Evolutionary conservation across 305 asterid species (phyloP), one percentile per base, ranked within the genome.

Genomic region (Ajuga reptans): DNA sequence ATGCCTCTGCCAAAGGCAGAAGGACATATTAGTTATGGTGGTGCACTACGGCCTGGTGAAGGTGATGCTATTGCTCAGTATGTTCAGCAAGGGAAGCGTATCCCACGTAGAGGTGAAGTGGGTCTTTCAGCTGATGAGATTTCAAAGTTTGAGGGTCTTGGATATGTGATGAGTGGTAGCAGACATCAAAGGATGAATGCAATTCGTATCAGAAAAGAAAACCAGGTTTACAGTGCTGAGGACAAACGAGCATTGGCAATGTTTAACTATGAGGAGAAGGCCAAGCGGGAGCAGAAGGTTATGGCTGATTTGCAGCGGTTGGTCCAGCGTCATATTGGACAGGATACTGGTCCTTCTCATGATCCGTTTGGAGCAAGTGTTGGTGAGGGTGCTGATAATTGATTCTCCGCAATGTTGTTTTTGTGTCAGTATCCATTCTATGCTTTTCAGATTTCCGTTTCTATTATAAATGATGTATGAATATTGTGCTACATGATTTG

Each of bases 171-270:
- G 99, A 93, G 99, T 72, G 99, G 99, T 68, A 93, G 99, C 74
- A 90, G 99, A 71, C 99, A 93, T 83, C 99, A 93, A 74, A 86
- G 99, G 78, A 93, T 93, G 99, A 93, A 93, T 83, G 99, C 99
- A 17, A 90, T 93, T 65, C 99, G 99, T 89, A 93, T 93, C 60
- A 83, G 99, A 54, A 93, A 93, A 75, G 99, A 93, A 82, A 93
- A 93, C 85, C 99, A 90, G 84, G 97, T 93, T 55, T 90, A 90
- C 73, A 93, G 99, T 58, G 99, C 99, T 33, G 99, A 90, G 80
- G 99, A 93, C 74, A 93, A 93, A 78, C 84, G 97, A 39, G 99
- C 99, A 0, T 68, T 93, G 80, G 99, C 99, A 10, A 90, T 93
- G 99, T 93, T 93, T 64, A 93, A 93, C 84, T 90, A 93, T 41